Evolutionary conservation across 2,329 filamentous ascomycete genomes (phyloP).

Genomic region (Beauveria asiatica): DNA sequence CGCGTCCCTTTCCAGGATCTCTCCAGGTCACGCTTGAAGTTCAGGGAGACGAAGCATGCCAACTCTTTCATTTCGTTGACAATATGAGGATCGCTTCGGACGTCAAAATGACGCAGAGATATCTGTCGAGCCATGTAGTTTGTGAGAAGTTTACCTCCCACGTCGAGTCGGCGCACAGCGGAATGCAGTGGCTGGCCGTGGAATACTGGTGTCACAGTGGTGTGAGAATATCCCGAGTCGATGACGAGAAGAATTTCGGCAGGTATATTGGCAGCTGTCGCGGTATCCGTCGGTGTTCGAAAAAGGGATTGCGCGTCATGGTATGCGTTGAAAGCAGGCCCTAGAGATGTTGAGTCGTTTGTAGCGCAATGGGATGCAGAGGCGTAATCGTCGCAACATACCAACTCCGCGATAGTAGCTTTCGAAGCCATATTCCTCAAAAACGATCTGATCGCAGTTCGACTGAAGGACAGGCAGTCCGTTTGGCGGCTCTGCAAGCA

Average conservation of each 20-base stretch:
- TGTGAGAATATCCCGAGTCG: constrained; percentile 89
- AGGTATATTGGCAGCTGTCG: constrained; percentile 38
- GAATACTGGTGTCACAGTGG: constrained; percentile 80
- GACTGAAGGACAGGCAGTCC: constrained; percentile 71
- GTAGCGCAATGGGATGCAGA: no score
- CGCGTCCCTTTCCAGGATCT: constrained; percentile 71
- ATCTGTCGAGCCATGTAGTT: constrained; percentile 87
- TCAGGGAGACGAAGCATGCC: constrained; percentile 70
- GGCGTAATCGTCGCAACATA: constrained; percentile 19
- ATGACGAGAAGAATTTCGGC: constrained; percentile 80
- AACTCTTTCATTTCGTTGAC: constrained; percentile 95
- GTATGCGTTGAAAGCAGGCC: constrained; percentile 70
- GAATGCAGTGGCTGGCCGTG: constrained; percentile 71
- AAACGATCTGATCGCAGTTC: constrained; percentile 92
- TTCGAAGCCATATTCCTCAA: constrained; percentile 92
- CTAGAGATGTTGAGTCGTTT: constrained; percentile 31
- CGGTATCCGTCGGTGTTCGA: constrained; percentile 44
- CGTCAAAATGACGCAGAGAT: constrained; percentile 86
- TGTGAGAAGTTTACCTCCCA: constrained; percentile 88
- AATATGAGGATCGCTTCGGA: constrained; percentile 87
- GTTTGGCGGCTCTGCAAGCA: constrained; percentile 82
- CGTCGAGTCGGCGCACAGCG: constrained; percentile 74
- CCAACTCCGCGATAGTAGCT: constrained; percentile 73
- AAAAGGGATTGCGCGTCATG: constrained; percentile 66
- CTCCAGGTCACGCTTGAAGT: constrained; percentile 74